A percentile compares a stretch with the other conserved stretches of the same genome.
Conservation (phyloP, 1,284 basidiomycete species). For the Ceratobasidium sp. region DNA sequence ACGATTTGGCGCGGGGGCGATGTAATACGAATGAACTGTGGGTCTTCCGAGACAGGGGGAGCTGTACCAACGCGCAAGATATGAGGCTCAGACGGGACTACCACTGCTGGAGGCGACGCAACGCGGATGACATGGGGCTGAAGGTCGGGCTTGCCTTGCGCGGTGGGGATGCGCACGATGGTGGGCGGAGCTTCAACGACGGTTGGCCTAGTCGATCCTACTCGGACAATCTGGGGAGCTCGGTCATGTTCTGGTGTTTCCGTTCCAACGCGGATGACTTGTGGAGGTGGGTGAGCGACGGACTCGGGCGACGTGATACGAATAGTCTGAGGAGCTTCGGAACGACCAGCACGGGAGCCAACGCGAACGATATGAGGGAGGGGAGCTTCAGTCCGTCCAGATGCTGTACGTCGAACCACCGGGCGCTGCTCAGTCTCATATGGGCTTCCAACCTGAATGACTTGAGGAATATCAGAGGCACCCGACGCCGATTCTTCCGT, state of each 20-base stretch:
- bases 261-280: slow-evolving; percentile 35
- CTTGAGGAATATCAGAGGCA: slow-evolving; percentile 34
- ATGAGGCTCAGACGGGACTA: slow-evolving; percentile 31
- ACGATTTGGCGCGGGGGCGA: slow-evolving; percentile 36
- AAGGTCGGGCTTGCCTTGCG: slow-evolving; percentile 28
- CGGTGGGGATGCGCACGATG: slow-evolving; percentile 30
- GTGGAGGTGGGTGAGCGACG: slow-evolving; percentile 26
- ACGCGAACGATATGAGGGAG: slow-evolving; percentile 35
- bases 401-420: slow-evolving; percentile 1
- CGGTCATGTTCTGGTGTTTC: neutral
- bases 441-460: slow-evolving; percentile 16
- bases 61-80: slow-evolving; percentile 32
- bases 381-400: slow-evolving; percentile 8
- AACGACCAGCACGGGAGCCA: slow-evolving; percentile 11
- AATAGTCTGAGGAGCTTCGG: slow-evolving; percentile 29
- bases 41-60: neutral
- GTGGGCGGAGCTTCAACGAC: slow-evolving; percentile 37
- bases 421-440: neutral
- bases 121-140: slow-evolving; percentile 36
- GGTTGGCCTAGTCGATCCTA: slow-evolving; percentile 18
- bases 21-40: slow-evolving; percentile 17
- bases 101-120: slow-evolving; percentile 31
- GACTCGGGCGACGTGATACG: slow-evolving; percentile 12
- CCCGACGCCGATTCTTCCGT: slow-evolving; percentile 26
- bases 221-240: slow-evolving; percentile 20